Base-by-base conservation (phyloP, 73 alveolate genomes). In the Paramecium sexaurelia region DNA sequence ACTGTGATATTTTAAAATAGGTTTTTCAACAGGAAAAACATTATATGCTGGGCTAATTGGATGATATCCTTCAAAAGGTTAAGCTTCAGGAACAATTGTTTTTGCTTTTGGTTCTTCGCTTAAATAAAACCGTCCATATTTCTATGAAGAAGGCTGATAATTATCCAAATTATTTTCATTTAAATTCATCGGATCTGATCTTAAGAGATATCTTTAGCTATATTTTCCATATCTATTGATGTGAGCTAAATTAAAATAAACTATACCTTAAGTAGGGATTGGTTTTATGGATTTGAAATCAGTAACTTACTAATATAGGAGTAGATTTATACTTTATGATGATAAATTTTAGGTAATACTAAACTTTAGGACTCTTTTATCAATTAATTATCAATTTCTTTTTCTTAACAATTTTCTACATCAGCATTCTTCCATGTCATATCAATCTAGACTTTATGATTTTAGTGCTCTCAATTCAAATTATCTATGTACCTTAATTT, bases 111-210 rank as follows among this genome's bases (percentile, higher is more conserved):
- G 40, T 78, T 78, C 90, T 78, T 78, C 43, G 24, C 90, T 78
- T 61, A 78, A 78, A 78, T 78, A 78, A 78, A 78, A 78, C 55
- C 55, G 55, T 22, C 90, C 90, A 40, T 78, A 78, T 78, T 78
- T 78, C 33, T 78, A 27, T 40, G 90, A 78, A 6, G 75, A 29
- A 20, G 90, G 73, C 17, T 10, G 8, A 11, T 78, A 78, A 39
- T 78, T 75, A 17, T 24, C 71, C 10, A 17, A 19, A 11, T 78
- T 11, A 22, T 45, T 78, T 8, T 26, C 35, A 2, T 15, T 20
- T 37, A 78, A 20, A 61, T 61, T 61, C 83, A 61, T 61, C 6
- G 83, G 83, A 78, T 78, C 90, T 41, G 90, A 22, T 43, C 55
- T 78, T 78, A 36, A 33, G 11, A 24, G 32, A 33, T 78, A 78